A percentile compares a stretch with the other conserved stretches of the same genome.
These are phyloP conservation scores for Chalciporus piperatus DNA, from an alignment of 768 basidiomycete species.

Conservation along the genomic window DNA sequence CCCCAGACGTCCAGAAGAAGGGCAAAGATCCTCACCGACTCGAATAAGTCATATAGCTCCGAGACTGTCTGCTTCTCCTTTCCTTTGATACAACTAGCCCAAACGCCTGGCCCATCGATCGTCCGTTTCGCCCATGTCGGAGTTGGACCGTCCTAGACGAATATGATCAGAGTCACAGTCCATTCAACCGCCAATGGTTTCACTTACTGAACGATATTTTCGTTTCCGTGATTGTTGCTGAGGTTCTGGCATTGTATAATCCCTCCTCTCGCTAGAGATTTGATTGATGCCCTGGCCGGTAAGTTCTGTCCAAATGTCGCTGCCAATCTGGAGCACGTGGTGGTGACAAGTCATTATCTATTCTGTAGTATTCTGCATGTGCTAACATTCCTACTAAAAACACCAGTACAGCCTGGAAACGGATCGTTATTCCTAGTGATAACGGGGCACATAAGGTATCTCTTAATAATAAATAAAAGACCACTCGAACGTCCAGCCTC, in stretches of 20 bases:
- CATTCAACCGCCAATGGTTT: not conserved
- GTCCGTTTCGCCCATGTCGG: slow-evolving; percentile 61
- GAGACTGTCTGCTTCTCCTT: slow-evolving; percentile 77
- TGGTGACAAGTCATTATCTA: too few species aligned
- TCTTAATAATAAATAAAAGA: slow-evolving; percentile 12
- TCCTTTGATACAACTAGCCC: slow-evolving; percentile 84
- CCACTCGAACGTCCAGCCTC: not conserved
- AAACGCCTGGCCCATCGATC: slow-evolving; percentile 80
- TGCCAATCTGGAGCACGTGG: not conserved
- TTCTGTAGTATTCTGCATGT: too few species aligned
- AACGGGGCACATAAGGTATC: slow-evolving; percentile 16
- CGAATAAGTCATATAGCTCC: slow-evolving; percentile 77
- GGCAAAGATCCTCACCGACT: slow-evolving; percentile 50
- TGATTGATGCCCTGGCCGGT: not conserved
- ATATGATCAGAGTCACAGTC: not conserved
- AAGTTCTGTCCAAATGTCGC: too few species aligned
- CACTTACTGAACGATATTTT: slow-evolving; percentile 50
- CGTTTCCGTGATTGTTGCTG: slow-evolving; percentile 36
- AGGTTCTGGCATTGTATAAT: slow-evolving; percentile 18
- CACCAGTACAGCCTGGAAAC: too few species aligned
- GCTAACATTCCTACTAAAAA: not conserved
- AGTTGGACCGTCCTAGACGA: slow-evolving; percentile 54
- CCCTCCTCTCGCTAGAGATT: too few species aligned
- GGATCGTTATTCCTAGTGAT: not conserved
- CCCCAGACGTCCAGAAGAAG: slow-evolving; percentile 2